phyloP scores from a whole-genome alignment of 306 rosid genomes.

The Macrotyloma uniflorum region DNA sequence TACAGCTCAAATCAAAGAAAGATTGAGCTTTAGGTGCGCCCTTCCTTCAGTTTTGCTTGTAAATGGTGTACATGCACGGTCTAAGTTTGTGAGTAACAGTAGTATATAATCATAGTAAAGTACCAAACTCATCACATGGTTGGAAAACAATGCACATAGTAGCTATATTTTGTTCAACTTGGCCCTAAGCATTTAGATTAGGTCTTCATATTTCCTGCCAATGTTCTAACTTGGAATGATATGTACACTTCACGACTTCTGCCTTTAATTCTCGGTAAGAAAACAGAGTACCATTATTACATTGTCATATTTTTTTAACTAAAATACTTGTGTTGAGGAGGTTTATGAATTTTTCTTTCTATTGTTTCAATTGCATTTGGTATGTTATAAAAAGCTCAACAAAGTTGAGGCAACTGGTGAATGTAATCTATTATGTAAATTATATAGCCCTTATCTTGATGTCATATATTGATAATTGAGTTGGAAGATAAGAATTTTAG shows the following conservation, averaged over 20 bases:
- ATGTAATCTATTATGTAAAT: neutral
- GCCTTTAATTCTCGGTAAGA: neutral
- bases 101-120: conserved; percentile 9
- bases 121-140: conserved; percentile 20
- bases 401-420: neutral
- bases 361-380: too few species aligned
- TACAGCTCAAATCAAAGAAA: conserved; percentile 70
- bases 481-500: neutral
- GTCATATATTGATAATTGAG: neutral
- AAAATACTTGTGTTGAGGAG: neutral
- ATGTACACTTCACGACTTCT: neutral
- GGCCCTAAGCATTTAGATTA: conserved; percentile 9
- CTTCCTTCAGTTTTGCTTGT: conserved; percentile 32
- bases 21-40: conserved; percentile 42
- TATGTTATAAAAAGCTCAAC: neutral
- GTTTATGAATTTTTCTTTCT: neutral
- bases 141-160: conserved; percentile 23
- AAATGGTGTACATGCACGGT: conserved; percentile 35
- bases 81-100: conserved; percentile 7
- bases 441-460: neutral
- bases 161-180: conserved; percentile 24
- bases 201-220: conserved; percentile 13
- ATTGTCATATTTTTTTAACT: neutral
- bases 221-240: conserved; percentile 9
- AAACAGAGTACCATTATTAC: conserved; percentile 8